phyloP scores from a whole-genome alignment of 768 basidiomycete genomes.

The Leccinum broughii region DNA sequence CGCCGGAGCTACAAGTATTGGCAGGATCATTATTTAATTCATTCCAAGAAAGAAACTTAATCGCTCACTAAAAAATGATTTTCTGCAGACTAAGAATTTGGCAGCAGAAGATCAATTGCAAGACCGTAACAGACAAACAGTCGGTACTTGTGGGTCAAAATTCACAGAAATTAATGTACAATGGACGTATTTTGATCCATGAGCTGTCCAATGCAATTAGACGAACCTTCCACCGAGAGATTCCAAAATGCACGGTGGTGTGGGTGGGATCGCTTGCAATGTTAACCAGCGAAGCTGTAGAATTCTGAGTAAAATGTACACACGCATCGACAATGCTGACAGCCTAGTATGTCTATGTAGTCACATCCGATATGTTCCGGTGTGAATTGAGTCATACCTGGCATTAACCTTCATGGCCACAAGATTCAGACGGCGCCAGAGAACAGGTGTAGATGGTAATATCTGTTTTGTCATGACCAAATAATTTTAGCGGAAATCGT shows the following conservation, averaged over 20 bases:
- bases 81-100: too few relatives aligned
- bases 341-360: neutral
- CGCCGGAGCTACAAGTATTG: conserved; percentile 1
- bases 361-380: neutral
- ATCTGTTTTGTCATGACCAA: neutral
- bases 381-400: neutral
- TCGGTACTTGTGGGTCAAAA: neutral
- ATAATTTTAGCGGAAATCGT: neutral
- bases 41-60: neutral
- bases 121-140: neutral
- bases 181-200: neutral
- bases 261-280: neutral
- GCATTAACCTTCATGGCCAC: neutral
- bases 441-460: neutral
- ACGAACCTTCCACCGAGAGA: neutral
- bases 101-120: too few relatives aligned
- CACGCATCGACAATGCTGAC: neutral
- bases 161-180: neutral
- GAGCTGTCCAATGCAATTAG: neutral
- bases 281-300: neutral
- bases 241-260: neutral
- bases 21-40: neutral
- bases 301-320: neutral
- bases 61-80: too few relatives aligned
- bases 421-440: neutral